Base-by-base conservation (phyloP, 2,329 filamentous ascomycete genomes). In the Huntiella abstrusa region DNA sequence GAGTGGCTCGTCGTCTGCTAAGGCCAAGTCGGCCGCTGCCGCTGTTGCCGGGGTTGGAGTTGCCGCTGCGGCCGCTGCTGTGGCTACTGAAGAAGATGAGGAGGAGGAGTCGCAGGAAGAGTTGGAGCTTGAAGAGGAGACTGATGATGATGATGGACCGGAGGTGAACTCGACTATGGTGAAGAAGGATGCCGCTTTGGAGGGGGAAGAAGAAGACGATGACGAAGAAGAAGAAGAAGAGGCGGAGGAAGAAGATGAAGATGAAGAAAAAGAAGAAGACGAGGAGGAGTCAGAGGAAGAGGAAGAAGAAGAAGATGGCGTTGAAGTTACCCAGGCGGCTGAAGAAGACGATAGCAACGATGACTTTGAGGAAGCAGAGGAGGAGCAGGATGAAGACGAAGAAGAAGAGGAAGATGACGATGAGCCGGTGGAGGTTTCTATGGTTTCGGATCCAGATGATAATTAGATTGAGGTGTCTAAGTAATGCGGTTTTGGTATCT, bases 271-370 rank as follows among this genome's bases (percentile, higher is more conserved):
- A 10, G 19, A 33, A 7, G 43, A 47, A 13, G 38, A 42, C 12
- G 32, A 41, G 12, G 33, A 41, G 19, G 38, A 33, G 15, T 19
- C 33, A 4, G 45, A 60, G 15, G 60, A 60, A 19, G 59, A 56
- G 5, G 61, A 59, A 6, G 76, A 69, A 54, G 75, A 80, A 11
- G 46, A 37, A 10, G 33, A 58, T 62, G 1, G 66, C 64, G 16
- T 72, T 13, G 45, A 47, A 35, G 35, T 17, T 15, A 44, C 46
- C 3, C 22, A 28, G 22, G 22, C 22, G 22, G 22, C 10, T 28
- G 22, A 28, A 28, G 22, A 28, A 28, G 22, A 28, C 12, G 47
- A 48, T 37, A 48, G 47, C 37, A 36, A 45, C 8, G 47, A 43
- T 7, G 47, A 49, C n/a, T 45, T 45, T 12, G 47, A 46, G 19